A percentile compares a stretch with the other conserved stretches of the same genome.
phyloP scores from a whole-genome alignment of 108 stramenopile genomes.

The Aurantiochytrium sp. region DNA sequence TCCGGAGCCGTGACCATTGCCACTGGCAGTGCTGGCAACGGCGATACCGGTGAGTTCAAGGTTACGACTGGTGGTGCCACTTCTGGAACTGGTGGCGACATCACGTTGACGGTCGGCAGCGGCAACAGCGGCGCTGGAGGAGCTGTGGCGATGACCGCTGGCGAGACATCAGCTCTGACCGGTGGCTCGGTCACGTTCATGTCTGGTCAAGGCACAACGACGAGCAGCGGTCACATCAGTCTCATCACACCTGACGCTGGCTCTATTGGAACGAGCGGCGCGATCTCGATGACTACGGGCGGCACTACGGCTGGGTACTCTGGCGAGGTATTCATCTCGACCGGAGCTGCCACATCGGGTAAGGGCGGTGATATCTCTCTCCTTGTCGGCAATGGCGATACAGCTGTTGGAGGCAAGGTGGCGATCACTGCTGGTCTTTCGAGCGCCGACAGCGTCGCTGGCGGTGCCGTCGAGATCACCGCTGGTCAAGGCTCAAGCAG shows the following conservation, averaged over 20 bases:
- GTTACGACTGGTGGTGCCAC: not conserved
- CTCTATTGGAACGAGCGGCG: not conserved
- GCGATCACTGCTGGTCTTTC: not conserved
- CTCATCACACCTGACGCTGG: no score
- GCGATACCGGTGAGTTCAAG: not conserved
- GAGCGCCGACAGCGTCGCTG: not conserved
- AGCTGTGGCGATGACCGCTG: slow-evolving; percentile 24
- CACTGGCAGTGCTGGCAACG: not conserved
- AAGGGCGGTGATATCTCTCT: not conserved
- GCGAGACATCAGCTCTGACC: not conserved
- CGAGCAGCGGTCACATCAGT: slow-evolving; percentile 20
- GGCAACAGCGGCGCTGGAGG: slow-evolving; percentile 20
- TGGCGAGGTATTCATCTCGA: not conserved
- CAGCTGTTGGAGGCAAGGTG: not conserved
- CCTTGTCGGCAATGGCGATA: not conserved
- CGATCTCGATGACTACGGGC: not conserved
- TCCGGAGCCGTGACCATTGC: not conserved
- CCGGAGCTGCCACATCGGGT: not conserved
- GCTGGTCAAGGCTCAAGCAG: slow-evolving; percentile 19
- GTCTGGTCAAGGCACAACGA: slow-evolving; percentile 13
- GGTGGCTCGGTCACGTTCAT: slow-evolving; percentile 22
- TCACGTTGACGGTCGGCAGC: not conserved
- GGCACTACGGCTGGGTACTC: not conserved
- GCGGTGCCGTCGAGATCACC: not conserved
- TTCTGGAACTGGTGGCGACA: not conserved